Conservation (phyloP, 768 basidiomycete genomes). For the Suillus paluster region DNA sequence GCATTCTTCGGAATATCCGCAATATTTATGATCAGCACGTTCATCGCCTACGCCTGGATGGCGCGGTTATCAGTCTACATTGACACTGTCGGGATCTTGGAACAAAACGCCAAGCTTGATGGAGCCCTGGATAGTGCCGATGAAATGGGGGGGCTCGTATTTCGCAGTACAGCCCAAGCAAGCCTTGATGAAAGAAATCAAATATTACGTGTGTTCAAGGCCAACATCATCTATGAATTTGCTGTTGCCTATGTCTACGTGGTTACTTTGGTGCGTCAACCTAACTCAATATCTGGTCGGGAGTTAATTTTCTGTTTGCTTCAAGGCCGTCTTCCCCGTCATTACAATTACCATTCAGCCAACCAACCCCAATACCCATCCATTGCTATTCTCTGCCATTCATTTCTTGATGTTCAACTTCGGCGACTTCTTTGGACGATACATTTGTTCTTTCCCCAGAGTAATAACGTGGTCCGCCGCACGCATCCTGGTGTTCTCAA, state of each 20-base stretch:
- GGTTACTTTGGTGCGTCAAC: constrained; percentile 70
- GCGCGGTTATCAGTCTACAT: constrained; percentile 63
- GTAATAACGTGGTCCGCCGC: constrained; percentile 72
- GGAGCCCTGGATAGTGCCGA: constrained; percentile 30
- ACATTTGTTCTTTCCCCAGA: constrained; percentile 64
- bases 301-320: constrained; percentile 10
- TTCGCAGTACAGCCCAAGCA: constrained; percentile 26
- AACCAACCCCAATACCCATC: constrained; percentile 67
- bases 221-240: constrained; percentile 71
- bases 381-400: constrained; percentile 76
- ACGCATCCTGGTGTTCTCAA: constrained; percentile 63
- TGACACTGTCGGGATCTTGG: constrained; percentile 50
- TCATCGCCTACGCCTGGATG: constrained; percentile 60
- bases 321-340: constrained; percentile 83
- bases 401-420: constrained; percentile 82
- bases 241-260: constrained; percentile 77
- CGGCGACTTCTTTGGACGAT: constrained; percentile 75
- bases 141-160: constrained; percentile 41
- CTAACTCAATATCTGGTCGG: background rate
- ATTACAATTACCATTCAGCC: constrained; percentile 80
- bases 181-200: constrained; percentile 43
- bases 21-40: constrained; percentile 60
- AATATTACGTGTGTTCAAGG: constrained; percentile 60
- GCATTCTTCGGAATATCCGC: constrained; percentile 76
- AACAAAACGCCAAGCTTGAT: constrained; percentile 36